Base-by-base conservation (phyloP, 345 rosid genomes). In the Durio zibethinus region DNA sequence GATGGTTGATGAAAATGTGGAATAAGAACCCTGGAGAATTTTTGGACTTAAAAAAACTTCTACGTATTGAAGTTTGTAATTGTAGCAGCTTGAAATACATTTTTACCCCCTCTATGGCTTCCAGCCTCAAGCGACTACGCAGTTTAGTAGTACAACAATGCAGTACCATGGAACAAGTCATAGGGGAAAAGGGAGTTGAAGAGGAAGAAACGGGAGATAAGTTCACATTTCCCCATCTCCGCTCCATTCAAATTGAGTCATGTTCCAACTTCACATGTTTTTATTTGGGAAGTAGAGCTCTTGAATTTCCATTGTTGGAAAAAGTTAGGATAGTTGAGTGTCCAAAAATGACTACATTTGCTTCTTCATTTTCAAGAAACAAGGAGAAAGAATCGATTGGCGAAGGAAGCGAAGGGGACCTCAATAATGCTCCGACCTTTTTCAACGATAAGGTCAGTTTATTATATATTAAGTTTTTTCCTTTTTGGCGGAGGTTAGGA, bases 381-480 rank as follows among this genome's bases (percentile, higher is more conserved):
- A 23, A 12, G 21, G 21, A 14, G n/a, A 25, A 25, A 14, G 36
- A 7, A 4, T 11, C 7, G 14, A 23, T 2, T 63, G 1, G 23
- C 1, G 23, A 63, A 0, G 40, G 10, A 14, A 29, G n/a, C 10
- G 47, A 36, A 35, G 20, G 18, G 35, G 71, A 38, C 31, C 18
- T 5, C 33, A 1, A 67, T 43, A n/a, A 4, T 42, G n/a, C 47
- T n/a, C 20, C 53, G 25, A 1, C 60, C 23, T 72, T 72, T 52
- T 72, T 72, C 75, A 52, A 47, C 29, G 7, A 72, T 6, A 31
- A 72, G 75, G 75, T 72, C 7, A 72, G 75, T 72, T 72, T 50
- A 2, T 70, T 47, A 61, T 27, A n/a, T n/a, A n/a, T 50, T 0
- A 15, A 16, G 7, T 50, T 50, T 38, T 38, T 38, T 38, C 8